These are phyloP conservation scores for Nigrograna mackinnonii DNA, from an alignment of 2,329 filamentous ascomycete species.

Conservation along the genomic window DNA sequence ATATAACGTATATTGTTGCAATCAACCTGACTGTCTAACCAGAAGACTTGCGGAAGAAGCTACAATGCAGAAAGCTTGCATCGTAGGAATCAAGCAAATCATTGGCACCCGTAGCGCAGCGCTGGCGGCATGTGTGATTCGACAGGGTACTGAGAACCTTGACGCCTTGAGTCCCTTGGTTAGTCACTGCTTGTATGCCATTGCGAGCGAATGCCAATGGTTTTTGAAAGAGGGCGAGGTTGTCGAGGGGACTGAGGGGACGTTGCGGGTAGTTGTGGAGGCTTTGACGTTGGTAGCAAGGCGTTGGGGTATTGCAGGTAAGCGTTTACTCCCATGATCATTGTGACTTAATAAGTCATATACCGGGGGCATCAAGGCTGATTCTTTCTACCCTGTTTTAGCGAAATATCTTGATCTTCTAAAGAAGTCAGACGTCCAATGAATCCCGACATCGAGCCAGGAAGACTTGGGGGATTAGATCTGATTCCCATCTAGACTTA, in stretches of 20 bases:
- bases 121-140: neutral
- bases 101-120: neutral
- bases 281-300: neutral
- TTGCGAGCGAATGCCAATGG: neutral
- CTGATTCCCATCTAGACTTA: no score
- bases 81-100: constrained; percentile 2
- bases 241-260: neutral
- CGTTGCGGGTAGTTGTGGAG: neutral
- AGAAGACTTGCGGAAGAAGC: constrained; percentile 1
- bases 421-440: no score
- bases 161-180: neutral
- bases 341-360: neutral
- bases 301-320: neutral
- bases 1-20: constrained; percentile 4
- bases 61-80: neutral
- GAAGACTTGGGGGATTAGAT: no score
- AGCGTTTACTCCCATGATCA: neutral
- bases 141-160: neutral
- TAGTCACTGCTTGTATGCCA: neutral
- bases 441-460: no score
- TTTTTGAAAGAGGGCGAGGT: neutral
- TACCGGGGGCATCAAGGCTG: no score
- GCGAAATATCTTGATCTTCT: constrained; percentile 3
- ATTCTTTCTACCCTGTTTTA: neutral
- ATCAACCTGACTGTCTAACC: neutral